Base-by-base conservation (phyloP, 495 filamentous ascomycete genomes). In the Umbilicaria muhlenbergii region DNA sequence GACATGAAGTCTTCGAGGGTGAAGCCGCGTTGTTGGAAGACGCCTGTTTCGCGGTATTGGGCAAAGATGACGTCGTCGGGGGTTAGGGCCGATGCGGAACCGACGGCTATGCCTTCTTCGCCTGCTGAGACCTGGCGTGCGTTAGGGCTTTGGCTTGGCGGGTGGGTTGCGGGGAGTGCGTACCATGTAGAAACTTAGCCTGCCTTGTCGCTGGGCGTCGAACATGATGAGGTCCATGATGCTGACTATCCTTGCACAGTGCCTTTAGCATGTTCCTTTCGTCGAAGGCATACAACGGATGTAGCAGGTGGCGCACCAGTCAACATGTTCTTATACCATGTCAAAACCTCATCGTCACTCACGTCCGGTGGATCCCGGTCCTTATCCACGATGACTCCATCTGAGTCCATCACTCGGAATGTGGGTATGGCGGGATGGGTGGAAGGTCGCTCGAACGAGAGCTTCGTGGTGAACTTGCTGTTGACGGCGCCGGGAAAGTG, bases 141-240 rank as follows among this genome's bases (percentile, higher is more conserved):
- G 17, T 37, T 11, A 37, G 35, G 14, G 35, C 17, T 37, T 37
- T 8, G 5, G 35, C 11, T 28, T 33, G 13, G 24, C 24, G 11
- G 5, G 15, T 42, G 6, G 10, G 14, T 14, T 24, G 14, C 5
- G 19, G 11, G 16, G 1, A n/a, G 38, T 49, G n/a, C n/a, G 34
- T 67, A 77, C 87, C 86, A 99, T 95, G 55, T 96, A 99, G 63
- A 99, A 99, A 58, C 78, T 87, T 39, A 99, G 57, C 8, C 86
- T 74, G 33, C 88, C 81, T 52, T 85, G 81, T 39, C 81, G 58
- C 50, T 85, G 81, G 13, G 84, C 84, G 56, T 95, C 83, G 53
- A 86, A 91, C 86, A 93, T 92, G 47, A 95, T 80, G 34, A 87
- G 59, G 57, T 95, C 88, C 86, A 95, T 91, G 47, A 93, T 80